Base-by-base conservation (phyloP, 306 rosid genomes). In the Inga oerstediana region DNA sequence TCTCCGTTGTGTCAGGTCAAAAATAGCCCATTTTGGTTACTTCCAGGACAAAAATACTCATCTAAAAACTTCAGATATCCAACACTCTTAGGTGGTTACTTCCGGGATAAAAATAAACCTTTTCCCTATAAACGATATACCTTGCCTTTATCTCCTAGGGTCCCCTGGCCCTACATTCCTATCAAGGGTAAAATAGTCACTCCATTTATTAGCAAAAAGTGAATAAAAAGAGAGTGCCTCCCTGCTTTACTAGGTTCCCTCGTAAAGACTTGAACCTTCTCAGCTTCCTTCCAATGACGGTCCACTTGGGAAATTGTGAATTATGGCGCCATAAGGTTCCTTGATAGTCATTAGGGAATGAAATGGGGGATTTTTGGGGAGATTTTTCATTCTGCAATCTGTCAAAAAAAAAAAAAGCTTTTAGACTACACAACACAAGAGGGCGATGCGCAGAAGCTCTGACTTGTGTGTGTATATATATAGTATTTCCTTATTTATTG, bases 391-490 rank as follows among this genome's bases (percentile, higher is more conserved):
- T 9, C 4, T 4, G 15, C 10, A 27, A 34, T 9, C 41, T 7
- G 11, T 44, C 80, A 76, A 41, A 43, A 80, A 14, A 35, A 54
- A 51, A 34, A 35, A 12, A 76, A 80, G 76, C 85, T 85, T 80
- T 45, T 88, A 37, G 84, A 51, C 74, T 64, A 79, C 81, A 74
- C 45, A 62, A 62, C 52, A 12, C 6, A 49, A n/a, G 41, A 72
- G 71, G 71, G 76, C 37, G 51, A 61, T 75, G 54, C 86, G 9
- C 66, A 37, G 43, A 10, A 17, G 48, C 39, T 17, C 48, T 32
- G 76, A 74, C 80, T 78, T 82, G 13, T 68, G 75, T 76, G 30
- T 19, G 20, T 8, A 0, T 41, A 20, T 20, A n/a, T 20, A 20
- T 7, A 19, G 2, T 58, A 3, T 27, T 27, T 27, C 30, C 34